Evolutionary conservation across 2,329 filamentous ascomycete genomes (phyloP), one percentile per base, ranked within the genome.

Genomic region (Sclerotinia nivalis): DNA sequence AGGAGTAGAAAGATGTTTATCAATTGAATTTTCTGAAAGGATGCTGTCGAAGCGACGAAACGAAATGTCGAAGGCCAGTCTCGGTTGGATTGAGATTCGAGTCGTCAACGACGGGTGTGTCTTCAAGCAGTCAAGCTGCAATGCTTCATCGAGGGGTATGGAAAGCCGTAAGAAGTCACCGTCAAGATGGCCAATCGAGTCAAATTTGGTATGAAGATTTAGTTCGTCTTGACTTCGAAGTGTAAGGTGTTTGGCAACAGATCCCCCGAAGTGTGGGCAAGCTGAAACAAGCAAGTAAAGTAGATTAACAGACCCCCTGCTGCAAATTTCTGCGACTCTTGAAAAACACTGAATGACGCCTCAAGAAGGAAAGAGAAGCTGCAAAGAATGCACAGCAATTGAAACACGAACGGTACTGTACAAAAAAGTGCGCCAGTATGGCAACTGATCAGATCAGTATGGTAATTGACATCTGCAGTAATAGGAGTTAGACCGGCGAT

Each of bases 31-130:
- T 2, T 64, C 40, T 55, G 47, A 64, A 55, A 55, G 66, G 58
- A 69, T 69, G 66, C 66, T 69, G 18, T 69, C 66, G 62, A 69
- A 64, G 66, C 66, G 45, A 54, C 58, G 58, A 69, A 69, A 69
- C 28, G 37, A 45, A 28, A 22, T 43, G 47, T 64, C 56, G 66
- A 54, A 69, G 45, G 37, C 62, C 15, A 31, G 45, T 47, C 8
- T 54, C 56, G 25, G 31, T 40, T 18, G 37, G 47, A 43, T n/a
- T 69, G 34, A 20, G 37, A 25, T 50, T 69, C 66, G 47, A 47
- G 66, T 69, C 58, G 66, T 69, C 66, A 69, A 45, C 37, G 66
- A 69, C 47, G 58, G 43, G 61, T 40, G 55, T 64, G 43, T 43
- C 37, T 69, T 61, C 56, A 34, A 64, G 58, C 49, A 56, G 18